A percentile compares a stretch with the other conserved stretches of the same genome.
Evolutionary conservation across 768 basidiomycete species (phyloP).

Genomic region (Russula emetica): DNA sequence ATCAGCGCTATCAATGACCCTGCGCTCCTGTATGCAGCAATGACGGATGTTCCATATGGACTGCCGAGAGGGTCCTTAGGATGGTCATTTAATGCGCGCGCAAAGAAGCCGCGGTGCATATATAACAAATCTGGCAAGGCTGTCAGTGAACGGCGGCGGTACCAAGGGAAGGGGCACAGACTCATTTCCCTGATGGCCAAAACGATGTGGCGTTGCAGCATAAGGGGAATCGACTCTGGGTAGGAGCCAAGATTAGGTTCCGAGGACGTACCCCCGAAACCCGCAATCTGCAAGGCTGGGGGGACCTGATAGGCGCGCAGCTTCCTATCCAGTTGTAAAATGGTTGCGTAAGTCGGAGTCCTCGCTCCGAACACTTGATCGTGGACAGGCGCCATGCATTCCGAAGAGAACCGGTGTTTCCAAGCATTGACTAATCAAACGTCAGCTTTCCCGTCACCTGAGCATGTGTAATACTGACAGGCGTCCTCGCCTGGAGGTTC

Average conservation of each 20-base stretch:
- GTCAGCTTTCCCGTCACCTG: constrained; percentile 6
- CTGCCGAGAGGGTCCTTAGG: constrained; percentile 63
- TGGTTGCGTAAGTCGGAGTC: constrained; percentile 54
- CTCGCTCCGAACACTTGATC: constrained; percentile 65
- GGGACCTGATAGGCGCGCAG: constrained; percentile 61
- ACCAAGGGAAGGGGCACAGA: constrained; percentile 32
- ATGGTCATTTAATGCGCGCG: constrained; percentile 59
- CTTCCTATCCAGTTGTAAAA: constrained; percentile 62
- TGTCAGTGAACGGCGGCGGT: neutral
- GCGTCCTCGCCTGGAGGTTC: constrained; percentile 46
- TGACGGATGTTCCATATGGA: constrained; percentile 62
- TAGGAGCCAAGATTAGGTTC: constrained; percentile 35
- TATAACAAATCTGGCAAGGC: constrained; percentile 42
- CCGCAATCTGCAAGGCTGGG: constrained; percentile 57
- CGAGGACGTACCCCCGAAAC: constrained; percentile 47
- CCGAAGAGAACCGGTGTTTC: constrained; percentile 62
- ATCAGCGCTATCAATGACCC: constrained; percentile 63
- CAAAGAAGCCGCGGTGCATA: constrained; percentile 73
- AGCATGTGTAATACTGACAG: constrained; percentile 54
- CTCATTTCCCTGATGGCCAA: constrained; percentile 68
- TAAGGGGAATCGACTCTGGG: constrained; percentile 51
- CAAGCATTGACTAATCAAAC: constrained; percentile 50
- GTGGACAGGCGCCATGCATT: constrained; percentile 60
- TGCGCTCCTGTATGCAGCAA: constrained; percentile 64
- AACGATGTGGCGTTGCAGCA: constrained; percentile 62